Conservation (phyloP, 768 basidiomycete species). For the Hygrocybe punicea region DNA sequence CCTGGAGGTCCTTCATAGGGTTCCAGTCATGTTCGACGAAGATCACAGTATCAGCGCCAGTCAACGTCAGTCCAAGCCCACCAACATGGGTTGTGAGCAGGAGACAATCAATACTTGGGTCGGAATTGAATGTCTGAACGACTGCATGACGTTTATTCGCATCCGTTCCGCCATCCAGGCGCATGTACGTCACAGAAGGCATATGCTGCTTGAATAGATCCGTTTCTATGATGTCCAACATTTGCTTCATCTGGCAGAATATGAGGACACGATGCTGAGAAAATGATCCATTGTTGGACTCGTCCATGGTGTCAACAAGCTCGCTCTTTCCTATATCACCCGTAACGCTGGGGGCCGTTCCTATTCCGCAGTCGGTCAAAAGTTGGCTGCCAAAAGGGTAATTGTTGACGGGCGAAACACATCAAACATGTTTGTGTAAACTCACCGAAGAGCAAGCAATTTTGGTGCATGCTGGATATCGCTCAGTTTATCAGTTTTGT, state of each 20-base stretch:
- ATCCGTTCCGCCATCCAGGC: constrained; percentile 91
- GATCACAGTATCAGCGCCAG: constrained; percentile 98
- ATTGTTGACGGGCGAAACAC: not conserved
- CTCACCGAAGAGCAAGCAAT: constrained; percentile 83
- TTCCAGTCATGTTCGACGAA: constrained; percentile 99
- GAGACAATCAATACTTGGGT: constrained; percentile 95
- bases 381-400: constrained; percentile 65
- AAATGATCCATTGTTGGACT: constrained; percentile 55
- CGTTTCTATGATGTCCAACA: constrained; percentile 95
- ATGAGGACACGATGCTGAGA: constrained; percentile 98
- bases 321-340: constrained; percentile 67
- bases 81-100: constrained; percentile 96
- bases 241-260: constrained; percentile 99
- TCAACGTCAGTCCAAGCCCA: constrained; percentile 91
- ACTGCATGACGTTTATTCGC: constrained; percentile 92
- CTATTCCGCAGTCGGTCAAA: constrained; percentile 91
- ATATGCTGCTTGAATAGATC: constrained; percentile 89
- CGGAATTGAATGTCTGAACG: constrained; percentile 96
- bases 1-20: constrained; percentile 98
- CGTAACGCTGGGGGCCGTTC: constrained; percentile 41
- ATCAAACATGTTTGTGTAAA: not conserved
- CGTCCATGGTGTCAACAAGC: constrained; percentile 55
- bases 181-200: constrained; percentile 98
- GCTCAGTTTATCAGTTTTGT: constrained; percentile 46
- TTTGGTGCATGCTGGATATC: constrained; percentile 95